phyloP scores from a whole-genome alignment of 2,329 filamentous ascomycete genomes.

The Phaeosphaeriaceae sp. region DNA sequence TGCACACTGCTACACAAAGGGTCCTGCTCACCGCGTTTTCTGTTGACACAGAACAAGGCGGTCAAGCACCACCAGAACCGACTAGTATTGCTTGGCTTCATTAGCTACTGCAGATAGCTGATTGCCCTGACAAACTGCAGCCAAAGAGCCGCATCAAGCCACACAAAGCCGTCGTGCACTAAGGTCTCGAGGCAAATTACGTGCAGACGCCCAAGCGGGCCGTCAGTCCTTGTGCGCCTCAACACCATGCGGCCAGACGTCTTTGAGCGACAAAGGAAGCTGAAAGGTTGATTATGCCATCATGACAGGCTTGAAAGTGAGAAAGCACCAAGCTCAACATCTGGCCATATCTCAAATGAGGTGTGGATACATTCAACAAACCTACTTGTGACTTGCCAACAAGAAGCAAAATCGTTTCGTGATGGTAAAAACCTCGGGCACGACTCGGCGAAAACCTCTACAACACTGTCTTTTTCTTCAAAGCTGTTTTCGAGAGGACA shows the following conservation, averaged over 20 bases:
- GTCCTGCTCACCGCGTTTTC: background rate
- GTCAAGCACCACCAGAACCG: background rate
- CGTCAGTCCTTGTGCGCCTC: constrained; percentile 1
- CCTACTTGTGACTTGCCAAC: background rate
- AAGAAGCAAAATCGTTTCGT: background rate
- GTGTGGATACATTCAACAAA: background rate
- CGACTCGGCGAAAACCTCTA: constrained; percentile 1
- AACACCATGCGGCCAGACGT: background rate
- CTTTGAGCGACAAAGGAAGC: background rate
- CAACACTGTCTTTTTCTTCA: background rate
- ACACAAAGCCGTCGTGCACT: background rate
- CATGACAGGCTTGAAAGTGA: background rate
- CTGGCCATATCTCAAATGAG: background rate
- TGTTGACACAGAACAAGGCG: background rate
- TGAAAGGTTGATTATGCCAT: background rate
- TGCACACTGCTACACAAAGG: background rate
- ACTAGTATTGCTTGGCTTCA: background rate
- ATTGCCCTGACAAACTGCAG: background rate
- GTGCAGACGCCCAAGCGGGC: background rate
- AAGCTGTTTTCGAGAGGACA: background rate
- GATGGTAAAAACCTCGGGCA: background rate
- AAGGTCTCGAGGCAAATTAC: background rate
- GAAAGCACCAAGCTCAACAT: background rate
- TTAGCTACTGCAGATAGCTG: background rate
- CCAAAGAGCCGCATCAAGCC: constrained; percentile 4